phyloP scores from a whole-genome alignment of 2,329 filamentous ascomycete species.

The Microcera coccophila region DNA sequence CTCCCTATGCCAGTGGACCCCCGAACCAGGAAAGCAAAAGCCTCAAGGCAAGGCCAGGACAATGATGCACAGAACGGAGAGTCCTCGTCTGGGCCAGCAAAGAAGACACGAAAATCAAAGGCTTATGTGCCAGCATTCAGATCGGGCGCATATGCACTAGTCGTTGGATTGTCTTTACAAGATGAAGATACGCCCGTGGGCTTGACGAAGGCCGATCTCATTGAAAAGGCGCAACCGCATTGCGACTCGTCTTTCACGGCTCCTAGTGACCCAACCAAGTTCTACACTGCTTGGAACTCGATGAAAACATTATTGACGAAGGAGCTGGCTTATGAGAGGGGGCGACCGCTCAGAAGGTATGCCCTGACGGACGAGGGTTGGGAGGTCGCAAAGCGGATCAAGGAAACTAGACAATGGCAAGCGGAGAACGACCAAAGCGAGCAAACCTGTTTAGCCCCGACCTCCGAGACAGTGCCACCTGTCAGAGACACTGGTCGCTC shows the following conservation, averaged over 20 bases:
- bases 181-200: constrained; percentile 50
- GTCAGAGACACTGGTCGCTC: constrained; percentile 7
- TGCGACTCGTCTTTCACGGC: constrained; percentile 71
- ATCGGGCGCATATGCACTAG: constrained; percentile 70
- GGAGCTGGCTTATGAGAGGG: constrained; percentile 68
- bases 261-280: constrained; percentile 62
- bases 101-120: constrained; percentile 58
- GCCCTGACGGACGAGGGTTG: constrained; percentile 72
- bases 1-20: constrained; percentile 63
- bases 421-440: constrained; percentile 19
- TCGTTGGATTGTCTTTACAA: constrained; percentile 61
- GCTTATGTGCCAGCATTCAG: constrained; percentile 68
- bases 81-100: constrained; percentile 41
- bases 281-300: constrained; percentile 77
- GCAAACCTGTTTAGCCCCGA: constrained; percentile 5
- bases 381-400: constrained; percentile 66
- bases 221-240: constrained; percentile 65
- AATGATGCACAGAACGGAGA: constrained; percentile 36
- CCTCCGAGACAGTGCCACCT: background rate
- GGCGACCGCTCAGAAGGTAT: constrained; percentile 65
- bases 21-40: constrained; percentile 40
- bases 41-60: constrained; percentile 22
- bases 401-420: constrained; percentile 44
- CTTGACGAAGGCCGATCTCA: constrained; percentile 64
- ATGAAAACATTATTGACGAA: constrained; percentile 73